Base-by-base conservation (phyloP, 805 yeast species). In the Pichia cabralensis region DNA sequence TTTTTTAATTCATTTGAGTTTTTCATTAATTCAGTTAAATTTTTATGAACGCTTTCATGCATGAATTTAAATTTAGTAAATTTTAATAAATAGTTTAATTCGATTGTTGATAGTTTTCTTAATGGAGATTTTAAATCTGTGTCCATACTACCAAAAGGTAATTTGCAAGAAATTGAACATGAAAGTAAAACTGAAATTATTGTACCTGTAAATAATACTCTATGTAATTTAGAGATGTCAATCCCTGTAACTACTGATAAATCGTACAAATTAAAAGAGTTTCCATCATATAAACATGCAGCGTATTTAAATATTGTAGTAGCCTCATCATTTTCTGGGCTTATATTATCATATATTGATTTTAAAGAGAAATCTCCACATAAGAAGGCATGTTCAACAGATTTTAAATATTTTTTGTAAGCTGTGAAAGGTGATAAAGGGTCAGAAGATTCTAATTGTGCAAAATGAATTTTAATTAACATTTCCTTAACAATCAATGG, bases 91-190 rank as follows among this genome's bases (percentile, higher is more conserved):
- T 55, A 56, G 44, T 58, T 51, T 6, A 64, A 50, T 18, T 53
- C 52, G 2, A 48, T 33, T 5, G 58, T 56, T 10, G 51, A 38
- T 11, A 64, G 31, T 7, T 27, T 10, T 12, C 19, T 21, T 5
- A 39, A 11, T 11, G 34, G 26, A 21, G 19, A 38, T 10, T 5
- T 18, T 3, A 29, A 23, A 10, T 55, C 59, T n/a, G n/a, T n/a
- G 24, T 55, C 49, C 1, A 62, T 56, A 8, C 55, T 47, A 12
- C 63, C 64, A 36, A 67, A 64, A 8, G 76, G 75, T 16, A 67
- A 49, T 42, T 70, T 71, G 45, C 67, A 67, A 40, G 60, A 62
- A 2, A 64, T 50, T 18, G 64, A 60, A 11, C 58, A 47, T 1
- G 74, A 70, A 2, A 44, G 40, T 6, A 71, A 45, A 3, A 68